Base-by-base conservation (phyloP, 2,329 filamentous ascomycete species). In the Calonectria hawksworthii region DNA sequence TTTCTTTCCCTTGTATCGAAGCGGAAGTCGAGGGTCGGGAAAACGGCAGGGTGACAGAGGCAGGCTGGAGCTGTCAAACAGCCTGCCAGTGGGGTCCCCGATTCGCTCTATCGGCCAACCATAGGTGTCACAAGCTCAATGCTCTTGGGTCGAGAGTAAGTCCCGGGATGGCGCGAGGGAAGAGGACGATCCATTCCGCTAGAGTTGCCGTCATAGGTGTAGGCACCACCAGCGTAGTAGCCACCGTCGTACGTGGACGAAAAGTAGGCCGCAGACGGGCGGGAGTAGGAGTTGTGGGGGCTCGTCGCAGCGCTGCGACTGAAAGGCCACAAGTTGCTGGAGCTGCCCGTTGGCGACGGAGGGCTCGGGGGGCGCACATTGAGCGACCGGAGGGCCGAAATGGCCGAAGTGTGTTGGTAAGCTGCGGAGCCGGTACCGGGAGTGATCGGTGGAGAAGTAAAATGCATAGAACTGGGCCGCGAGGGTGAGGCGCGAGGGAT, bases 81-180 rank as follows among this genome's bases (percentile, higher is more conserved):
- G 38, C 52, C 51, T 50, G 38, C 52, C 70, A 16, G 47, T 28
- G 44, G 36, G 7, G 65, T 36, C 52, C 51, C 51, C 67, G 38
- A 44, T 65, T 54, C 70, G 67, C 38, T 71, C 83, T 78, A 92
- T 78, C 89, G 87, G 68, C 89, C 86, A 77, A 90, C 82, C 83
- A 92, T 88, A 41, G 92, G 91, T 66, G 91, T 92, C 56, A 93
- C 90, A 28, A 93, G 86, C 84, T 93, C 91, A 79, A 92, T 91
- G 84, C 91, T 92, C 84, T 89, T 92, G 41, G 91, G 90, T 61
- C 91, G 87, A 77, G 90, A 87, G 83, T 91, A 91, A 50, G 86
- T 85, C 47, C 88, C 86, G 4, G 91, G 90, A 65, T 88, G 87
- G 63, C 91, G 88, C 13, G 87, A 87, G 18, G 92, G 91, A 30